Base-by-base conservation (phyloP, 306 rosid genomes). In the Vicia faba region DNA sequence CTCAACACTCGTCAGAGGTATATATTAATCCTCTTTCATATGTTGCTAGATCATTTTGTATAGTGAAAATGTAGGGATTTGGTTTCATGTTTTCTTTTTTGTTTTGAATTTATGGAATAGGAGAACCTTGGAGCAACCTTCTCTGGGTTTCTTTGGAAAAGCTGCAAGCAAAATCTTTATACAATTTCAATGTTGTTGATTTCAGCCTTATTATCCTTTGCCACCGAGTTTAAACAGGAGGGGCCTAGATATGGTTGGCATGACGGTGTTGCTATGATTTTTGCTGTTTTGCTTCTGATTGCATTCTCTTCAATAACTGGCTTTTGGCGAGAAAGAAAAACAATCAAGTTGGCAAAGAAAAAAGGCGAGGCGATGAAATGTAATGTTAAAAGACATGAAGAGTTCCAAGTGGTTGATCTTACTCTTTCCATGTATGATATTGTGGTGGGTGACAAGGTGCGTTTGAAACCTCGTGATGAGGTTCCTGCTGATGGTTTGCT, bases 401-500 rank as follows among this genome's bases (percentile, higher is more conserved):
- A 25, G 28, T 25, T 3, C 28, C 28, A 3, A 25, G 0, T 3
- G 4, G 53, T 80, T 23, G 44, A 60, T 60, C 16, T 18, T 60
- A 3, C 59, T 35, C 29, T 60, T 18, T 5, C 68, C 46, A 7
- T 76, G 19, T 72, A 74, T 40, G 64, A 82, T 31, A 69, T 87
- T 67, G 2, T 11, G 76, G 88, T 70, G 39, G 85, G 91, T 18
- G 83, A 85, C 20, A 54, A 0, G 18, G 82, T 87, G 35, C 25
- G 0, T 50, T 55, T 90, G 75, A 7, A 46, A 41, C n/a, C n/a
- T 46, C 88, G 69, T 25, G 85, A 82, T 41, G 72, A 38, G 66
- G 77, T 83, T 80, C 96, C 87, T 11, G 87, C 84, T 12, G 80
- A 90, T 62, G 96, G 95, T 68, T 63, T 85, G 75, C 62, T 84